Base-by-base conservation (phyloP, 768 basidiomycete species). In the Leucocoprinus sp. region DNA sequence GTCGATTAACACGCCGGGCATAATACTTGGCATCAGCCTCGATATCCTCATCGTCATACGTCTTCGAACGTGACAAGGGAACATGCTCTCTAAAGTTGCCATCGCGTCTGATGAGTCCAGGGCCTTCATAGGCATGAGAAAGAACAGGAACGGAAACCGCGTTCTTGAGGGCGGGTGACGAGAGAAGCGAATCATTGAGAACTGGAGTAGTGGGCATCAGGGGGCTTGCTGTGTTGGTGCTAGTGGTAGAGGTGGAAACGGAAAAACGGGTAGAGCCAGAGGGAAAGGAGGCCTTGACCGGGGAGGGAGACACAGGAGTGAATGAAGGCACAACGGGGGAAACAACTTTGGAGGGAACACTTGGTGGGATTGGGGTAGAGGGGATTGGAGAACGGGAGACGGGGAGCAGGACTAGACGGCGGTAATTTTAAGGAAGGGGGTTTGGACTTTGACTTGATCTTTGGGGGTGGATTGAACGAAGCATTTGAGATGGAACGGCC, bases 201-300 rank as follows among this genome's bases (percentile, higher is more conserved):
- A 41, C 41, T 5, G 45, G 39, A 14, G 38, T 41, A 15, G 31
- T 27, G 5, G 45, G 45, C 38, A 47, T 40, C 4, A 35, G 45
- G 14, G 45, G 45, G 19, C 45, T 47, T 7, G 45, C 31, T 4
- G 45, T 41, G 15, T 23, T 41, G 2, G 45, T 41, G n/a, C 45
- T 41, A 8, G 39, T 40, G 11, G 45, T 47, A 4, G 45, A 47
- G 5, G 45, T 28, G 18, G 45, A 47, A 11, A 36, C 38, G 6
- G 45, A 47, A 14, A 41, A 29, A 18, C 33, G 43, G 6, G 36
- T 45, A 11, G 43, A 36, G 6, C 26, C 37, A 11, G 43, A 37
- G 2, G 36, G n/a, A 18, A 45, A 45, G 5, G 43, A 37, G 14
- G 17, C 17, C 8, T 15, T 37, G 26, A 31, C 15, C n/a, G 43